Conservation (phyloP, 2,329 filamentous ascomycete species). For the Lasiodiplodia theobromae region DNA sequence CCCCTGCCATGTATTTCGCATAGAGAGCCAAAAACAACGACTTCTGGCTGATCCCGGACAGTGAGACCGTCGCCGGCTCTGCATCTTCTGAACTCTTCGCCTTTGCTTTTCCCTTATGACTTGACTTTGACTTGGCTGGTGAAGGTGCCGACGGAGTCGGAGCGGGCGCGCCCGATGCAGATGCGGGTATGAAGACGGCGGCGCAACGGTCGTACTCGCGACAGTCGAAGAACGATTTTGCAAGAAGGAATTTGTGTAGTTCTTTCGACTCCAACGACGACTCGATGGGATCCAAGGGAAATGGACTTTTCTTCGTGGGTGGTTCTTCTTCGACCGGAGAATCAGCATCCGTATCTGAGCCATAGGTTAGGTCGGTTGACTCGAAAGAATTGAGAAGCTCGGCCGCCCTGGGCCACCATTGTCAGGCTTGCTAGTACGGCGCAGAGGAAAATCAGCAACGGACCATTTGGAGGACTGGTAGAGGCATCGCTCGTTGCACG, state of each 20-base stretch:
- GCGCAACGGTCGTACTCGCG: slow-evolving; percentile 94
- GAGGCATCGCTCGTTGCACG: slow-evolving; percentile 92
- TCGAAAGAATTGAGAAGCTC: slow-evolving; percentile 88
- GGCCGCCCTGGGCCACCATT: slow-evolving; percentile 72
- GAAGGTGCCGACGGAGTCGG: slow-evolving; percentile 48
- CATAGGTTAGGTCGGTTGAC: slow-evolving; percentile 56
- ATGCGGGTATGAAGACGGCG: slow-evolving; percentile 83
- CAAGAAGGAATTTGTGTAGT: slow-evolving; percentile 82
- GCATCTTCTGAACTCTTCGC: slow-evolving; percentile 46
- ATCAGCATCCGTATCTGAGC: slow-evolving; percentile 66
- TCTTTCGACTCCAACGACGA: slow-evolving; percentile 79
- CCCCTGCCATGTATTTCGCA: slow-evolving; percentile 88
- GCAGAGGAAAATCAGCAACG: slow-evolving; percentile 29
- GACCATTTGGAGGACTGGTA: slow-evolving; percentile 98
- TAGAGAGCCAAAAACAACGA: slow-evolving; percentile 92
- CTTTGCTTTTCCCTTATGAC: slow-evolving; percentile 67
- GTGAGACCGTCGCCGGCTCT: slow-evolving; percentile 39
- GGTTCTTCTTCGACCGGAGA: slow-evolving; percentile 64
- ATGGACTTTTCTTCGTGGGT: slow-evolving; percentile 44
- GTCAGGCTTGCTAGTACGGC: slow-evolving; percentile 25
- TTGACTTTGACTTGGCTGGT: slow-evolving; percentile 43
- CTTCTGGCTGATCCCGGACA: slow-evolving; percentile 77
- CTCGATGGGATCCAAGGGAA: slow-evolving; percentile 73
- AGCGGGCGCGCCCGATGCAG: slow-evolving; percentile 70
- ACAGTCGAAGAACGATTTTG: slow-evolving; percentile 94